These are phyloP conservation scores for Phytophthora lateralis DNA, from an alignment of 352 stramenopile genomes.

Conservation along the genomic window DNA sequence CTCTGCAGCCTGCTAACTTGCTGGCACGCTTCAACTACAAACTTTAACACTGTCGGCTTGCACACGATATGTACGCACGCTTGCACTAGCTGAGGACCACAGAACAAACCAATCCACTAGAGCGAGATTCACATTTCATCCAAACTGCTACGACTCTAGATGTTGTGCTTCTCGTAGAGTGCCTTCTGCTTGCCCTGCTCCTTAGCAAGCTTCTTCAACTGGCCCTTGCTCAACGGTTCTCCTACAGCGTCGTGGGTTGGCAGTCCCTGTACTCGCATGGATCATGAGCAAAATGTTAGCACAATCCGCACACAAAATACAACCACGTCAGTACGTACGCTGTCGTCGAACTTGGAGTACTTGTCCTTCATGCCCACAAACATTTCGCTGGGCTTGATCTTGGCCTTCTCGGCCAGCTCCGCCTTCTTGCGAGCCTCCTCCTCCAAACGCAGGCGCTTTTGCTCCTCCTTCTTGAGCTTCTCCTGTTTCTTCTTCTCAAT, in stretches of 20 bases:
- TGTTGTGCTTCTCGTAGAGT: slow-evolving; percentile 82
- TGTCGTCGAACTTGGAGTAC: slow-evolving; percentile 93
- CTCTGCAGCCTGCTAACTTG: neutral
- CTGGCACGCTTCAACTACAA: neutral
- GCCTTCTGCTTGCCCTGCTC: slow-evolving; percentile 96
- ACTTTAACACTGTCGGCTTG: no score
- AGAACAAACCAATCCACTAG: neutral
- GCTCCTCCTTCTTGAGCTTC: slow-evolving; percentile 81
- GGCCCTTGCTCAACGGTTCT: slow-evolving; percentile 95
- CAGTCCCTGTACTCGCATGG: slow-evolving; percentile 72
- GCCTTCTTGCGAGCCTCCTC: slow-evolving; percentile 80
- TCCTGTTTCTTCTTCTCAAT: slow-evolving; percentile 78
- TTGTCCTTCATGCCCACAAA: slow-evolving; percentile 90
- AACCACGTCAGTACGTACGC: slow-evolving; percentile 37
- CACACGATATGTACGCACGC: neutral
- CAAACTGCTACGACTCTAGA: slow-evolving; percentile 8
- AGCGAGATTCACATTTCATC: slow-evolving; percentile 1
- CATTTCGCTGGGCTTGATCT: slow-evolving; percentile 93
- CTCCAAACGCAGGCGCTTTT: slow-evolving; percentile 72
- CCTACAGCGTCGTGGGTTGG: slow-evolving; percentile 94
- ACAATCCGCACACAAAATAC: slow-evolving; percentile 3
- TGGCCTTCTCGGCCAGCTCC: slow-evolving; percentile 86
- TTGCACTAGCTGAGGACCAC: neutral
- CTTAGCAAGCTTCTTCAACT: slow-evolving; percentile 98
- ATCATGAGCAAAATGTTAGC: slow-evolving; percentile 11